phyloP scores from a whole-genome alignment of 2,329 filamentous ascomycete species.

The Cordyceps fumosorosea region DNA sequence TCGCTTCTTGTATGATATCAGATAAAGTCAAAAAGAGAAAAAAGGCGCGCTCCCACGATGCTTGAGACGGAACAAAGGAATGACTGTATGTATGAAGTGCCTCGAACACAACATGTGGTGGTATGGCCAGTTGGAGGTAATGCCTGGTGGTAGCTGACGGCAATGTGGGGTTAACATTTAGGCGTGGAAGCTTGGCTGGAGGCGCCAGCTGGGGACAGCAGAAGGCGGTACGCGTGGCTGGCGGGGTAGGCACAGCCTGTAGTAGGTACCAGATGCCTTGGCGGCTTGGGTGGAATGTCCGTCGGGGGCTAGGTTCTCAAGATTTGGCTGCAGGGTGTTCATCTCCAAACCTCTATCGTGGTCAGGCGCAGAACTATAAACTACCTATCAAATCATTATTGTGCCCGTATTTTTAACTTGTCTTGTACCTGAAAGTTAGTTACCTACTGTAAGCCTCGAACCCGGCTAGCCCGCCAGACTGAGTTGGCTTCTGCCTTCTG shows the following conservation, averaged over 20 bases:
- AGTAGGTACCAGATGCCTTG: background rate
- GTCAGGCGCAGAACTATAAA: background rate
- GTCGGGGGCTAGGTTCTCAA: too few relatives aligned
- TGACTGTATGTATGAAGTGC: background rate
- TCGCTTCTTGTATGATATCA: background rate
- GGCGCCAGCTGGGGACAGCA: background rate
- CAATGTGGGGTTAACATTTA: constrained; percentile 7
- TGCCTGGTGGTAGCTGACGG: background rate
- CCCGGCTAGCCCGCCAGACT: too few relatives aligned
- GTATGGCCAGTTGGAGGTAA: constrained; percentile 9
- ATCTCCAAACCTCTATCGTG: background rate
- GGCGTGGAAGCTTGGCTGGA: background rate
- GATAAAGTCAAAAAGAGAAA: background rate
- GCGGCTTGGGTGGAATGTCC: background rate
- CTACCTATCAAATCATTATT: background rate
- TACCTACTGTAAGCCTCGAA: background rate
- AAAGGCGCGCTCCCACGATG: background rate
- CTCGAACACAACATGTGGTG: constrained; percentile 4
- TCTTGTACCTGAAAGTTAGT: background rate
- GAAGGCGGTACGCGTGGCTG: constrained; percentile 2
- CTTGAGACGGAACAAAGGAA: background rate
- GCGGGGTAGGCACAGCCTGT: background rate
- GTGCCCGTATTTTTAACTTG: background rate
- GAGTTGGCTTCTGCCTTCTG: background rate
- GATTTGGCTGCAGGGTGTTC: too few relatives aligned